A percentile compares a stretch with the other conserved stretches of the same genome.
phyloP scores from a whole-genome alignment of 371 early-diverging fungal species.

The Funneliformis caledonium region DNA sequence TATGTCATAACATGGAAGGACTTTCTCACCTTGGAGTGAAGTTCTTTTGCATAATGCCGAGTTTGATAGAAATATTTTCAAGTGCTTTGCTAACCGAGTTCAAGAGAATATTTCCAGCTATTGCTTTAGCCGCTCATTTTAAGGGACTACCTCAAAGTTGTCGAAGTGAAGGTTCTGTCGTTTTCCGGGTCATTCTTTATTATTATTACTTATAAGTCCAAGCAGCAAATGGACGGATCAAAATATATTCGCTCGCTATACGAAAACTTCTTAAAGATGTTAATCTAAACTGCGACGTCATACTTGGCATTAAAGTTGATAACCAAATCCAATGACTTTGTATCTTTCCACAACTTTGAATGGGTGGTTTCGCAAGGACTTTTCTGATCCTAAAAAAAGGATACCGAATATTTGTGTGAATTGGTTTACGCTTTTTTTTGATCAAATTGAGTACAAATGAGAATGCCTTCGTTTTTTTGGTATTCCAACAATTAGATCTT shows the following conservation, averaged over 20 bases:
- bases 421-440: constrained; percentile 1
- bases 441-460: too few relatives aligned
- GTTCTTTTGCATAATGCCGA: too few relatives aligned
- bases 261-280: too few relatives aligned
- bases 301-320: neutral
- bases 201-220: too few relatives aligned
- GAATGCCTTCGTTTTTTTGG: too few relatives aligned
- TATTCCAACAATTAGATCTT: neutral
- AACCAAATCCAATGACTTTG: too few relatives aligned
- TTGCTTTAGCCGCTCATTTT: neutral
- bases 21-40: neutral
- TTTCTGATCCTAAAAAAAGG: neutral
- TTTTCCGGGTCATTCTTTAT: too few relatives aligned
- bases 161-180: neutral
- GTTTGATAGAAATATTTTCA: too few relatives aligned
- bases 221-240: too few relatives aligned
- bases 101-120: neutral
- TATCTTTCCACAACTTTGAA: neutral
- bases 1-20: neutral
- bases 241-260: too few relatives aligned
- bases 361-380: neutral
- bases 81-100: too few relatives aligned
- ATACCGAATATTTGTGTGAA: neutral
- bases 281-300: neutral
- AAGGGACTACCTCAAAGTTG: neutral